Conservation (phyloP, 768 basidiomycete species). For the Phlebiopsis gigantea region DNA sequence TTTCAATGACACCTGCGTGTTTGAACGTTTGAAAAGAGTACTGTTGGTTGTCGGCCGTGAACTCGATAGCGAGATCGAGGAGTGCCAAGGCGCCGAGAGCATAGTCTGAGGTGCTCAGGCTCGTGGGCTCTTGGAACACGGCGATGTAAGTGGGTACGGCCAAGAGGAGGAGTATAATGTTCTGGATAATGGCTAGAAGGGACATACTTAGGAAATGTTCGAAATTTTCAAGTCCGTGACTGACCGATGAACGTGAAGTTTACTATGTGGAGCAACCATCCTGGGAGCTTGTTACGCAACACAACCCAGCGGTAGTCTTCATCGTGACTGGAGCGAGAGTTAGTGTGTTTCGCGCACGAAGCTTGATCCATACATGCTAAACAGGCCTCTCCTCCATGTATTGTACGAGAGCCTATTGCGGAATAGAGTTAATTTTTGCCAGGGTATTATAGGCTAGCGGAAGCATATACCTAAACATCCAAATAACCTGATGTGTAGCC, state of each 20-base stretch:
- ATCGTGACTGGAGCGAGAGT: slow-evolving; percentile 43
- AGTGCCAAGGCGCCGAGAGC: slow-evolving; percentile 56
- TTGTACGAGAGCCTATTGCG: slow-evolving; percentile 70
- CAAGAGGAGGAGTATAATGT: slow-evolving; percentile 71
- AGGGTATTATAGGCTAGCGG: background rate
- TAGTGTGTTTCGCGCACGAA: background rate
- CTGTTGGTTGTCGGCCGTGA: slow-evolving; percentile 89
- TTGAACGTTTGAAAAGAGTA: slow-evolving; percentile 83
- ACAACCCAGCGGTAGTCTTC: slow-evolving; percentile 93
- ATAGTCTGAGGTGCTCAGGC: slow-evolving; percentile 56
- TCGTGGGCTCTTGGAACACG: slow-evolving; percentile 45
- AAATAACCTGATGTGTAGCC: slow-evolving; percentile 31
- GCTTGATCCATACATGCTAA: slow-evolving; percentile 49
- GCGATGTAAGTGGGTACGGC: slow-evolving; percentile 57
- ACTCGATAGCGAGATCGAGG: slow-evolving; percentile 60
- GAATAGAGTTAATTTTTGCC: background rate
- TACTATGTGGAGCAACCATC: slow-evolving; percentile 52
- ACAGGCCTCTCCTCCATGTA: slow-evolving; percentile 79
- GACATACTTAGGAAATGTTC: background rate
- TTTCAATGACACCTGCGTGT: slow-evolving; percentile 35
- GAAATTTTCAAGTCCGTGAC: slow-evolving; percentile 13
- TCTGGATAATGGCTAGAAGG: slow-evolving; percentile 63
- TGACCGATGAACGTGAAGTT: slow-evolving; percentile 69
- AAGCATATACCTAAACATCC: slow-evolving; percentile 52
- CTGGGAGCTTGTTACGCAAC: slow-evolving; percentile 55